phyloP scores from a whole-genome alignment of 2,329 filamentous ascomycete genomes.

The Aspergillus tamarii region DNA sequence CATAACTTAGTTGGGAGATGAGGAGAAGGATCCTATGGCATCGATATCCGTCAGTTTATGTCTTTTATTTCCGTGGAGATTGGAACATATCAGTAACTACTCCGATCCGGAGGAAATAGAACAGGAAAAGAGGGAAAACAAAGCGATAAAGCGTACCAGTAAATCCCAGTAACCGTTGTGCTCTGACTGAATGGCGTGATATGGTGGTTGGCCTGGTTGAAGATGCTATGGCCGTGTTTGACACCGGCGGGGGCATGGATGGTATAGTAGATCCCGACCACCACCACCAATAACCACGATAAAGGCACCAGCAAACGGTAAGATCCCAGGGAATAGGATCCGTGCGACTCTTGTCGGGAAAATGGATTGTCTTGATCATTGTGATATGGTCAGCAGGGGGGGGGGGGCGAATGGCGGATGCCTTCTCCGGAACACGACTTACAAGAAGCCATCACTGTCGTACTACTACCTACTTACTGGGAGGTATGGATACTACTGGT shows the following conservation, averaged over 20 bases:
- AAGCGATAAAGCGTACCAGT: slow-evolving; percentile 62
- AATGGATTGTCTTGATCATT: slow-evolving; percentile 66
- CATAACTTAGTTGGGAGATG: slow-evolving; percentile 74
- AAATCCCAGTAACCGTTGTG: slow-evolving; percentile 65
- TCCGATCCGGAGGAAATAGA: background rate
- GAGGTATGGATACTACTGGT: too few relatives aligned
- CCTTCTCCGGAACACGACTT: slow-evolving; percentile 1
- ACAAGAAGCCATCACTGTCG: slow-evolving; percentile 14
- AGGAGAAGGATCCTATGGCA: slow-evolving; percentile 68
- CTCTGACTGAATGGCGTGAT: slow-evolving; percentile 77
- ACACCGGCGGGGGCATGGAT: slow-evolving; percentile 65
- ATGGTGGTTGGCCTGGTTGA: slow-evolving; percentile 70
- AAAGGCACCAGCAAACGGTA: slow-evolving; percentile 77
- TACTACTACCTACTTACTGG: too few relatives aligned
- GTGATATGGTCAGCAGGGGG: background rate
- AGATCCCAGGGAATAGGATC: slow-evolving; percentile 61
- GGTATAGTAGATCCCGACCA: slow-evolving; percentile 75
- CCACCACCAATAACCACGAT: slow-evolving; percentile 73
- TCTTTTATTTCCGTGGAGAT: background rate
- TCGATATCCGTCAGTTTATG: background rate
- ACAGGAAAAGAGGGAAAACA: too few relatives aligned
- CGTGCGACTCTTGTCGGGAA: slow-evolving; percentile 68
- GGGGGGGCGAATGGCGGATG: background rate
- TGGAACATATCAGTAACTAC: background rate
- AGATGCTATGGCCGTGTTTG: slow-evolving; percentile 66